phyloP scores from a whole-genome alignment of 2,329 filamentous ascomycete genomes.

The Pestalotiopsis sp. region DNA sequence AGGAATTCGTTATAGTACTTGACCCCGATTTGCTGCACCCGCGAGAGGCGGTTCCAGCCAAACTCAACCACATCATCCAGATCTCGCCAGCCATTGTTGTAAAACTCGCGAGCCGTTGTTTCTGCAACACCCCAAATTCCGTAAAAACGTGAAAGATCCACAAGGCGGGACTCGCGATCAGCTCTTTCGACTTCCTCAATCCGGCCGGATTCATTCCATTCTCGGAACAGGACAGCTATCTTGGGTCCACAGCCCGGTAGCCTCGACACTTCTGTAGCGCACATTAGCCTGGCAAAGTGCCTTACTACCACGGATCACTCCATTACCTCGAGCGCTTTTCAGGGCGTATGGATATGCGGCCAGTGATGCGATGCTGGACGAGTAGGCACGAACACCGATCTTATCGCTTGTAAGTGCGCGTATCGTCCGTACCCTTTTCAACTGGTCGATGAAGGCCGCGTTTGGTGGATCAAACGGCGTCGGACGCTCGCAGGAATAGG shows the following conservation, averaged over 20 bases:
- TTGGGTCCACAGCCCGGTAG: constrained; percentile 84
- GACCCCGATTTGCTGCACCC: constrained; percentile 89
- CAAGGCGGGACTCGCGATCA: constrained; percentile 64
- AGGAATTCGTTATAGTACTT: constrained; percentile 92
- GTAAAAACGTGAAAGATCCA: constrained; percentile 71
- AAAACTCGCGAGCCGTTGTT: constrained; percentile 80
- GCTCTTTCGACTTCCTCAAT: constrained; percentile 67
- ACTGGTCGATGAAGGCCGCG: constrained; percentile 69
- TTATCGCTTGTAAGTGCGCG: constrained; percentile 74
- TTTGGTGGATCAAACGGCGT: constrained; percentile 75
- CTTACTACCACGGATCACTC: constrained; percentile 28
- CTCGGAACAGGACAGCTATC: constrained; percentile 75
- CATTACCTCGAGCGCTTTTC: constrained; percentile 42
- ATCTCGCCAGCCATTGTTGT: constrained; percentile 77
- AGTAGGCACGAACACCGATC: constrained; percentile 84
- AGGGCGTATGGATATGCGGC: constrained; percentile 73
- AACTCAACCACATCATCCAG: constrained; percentile 84
- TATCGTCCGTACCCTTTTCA: constrained; percentile 74
- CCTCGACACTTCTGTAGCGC: constrained; percentile 45
- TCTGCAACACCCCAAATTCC: constrained; percentile 92
- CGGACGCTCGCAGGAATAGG: constrained; percentile 80
- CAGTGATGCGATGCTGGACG: constrained; percentile 80
- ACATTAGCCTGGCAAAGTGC: background rate
- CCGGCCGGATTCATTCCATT: constrained; percentile 66
- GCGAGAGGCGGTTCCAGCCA: constrained; percentile 74